A percentile compares a stretch with the other conserved stretches of the same genome.
Evolutionary conservation across 1,139 yeast genomes (phyloP).

Genomic region (Candida pseudocylindracea): DNA sequence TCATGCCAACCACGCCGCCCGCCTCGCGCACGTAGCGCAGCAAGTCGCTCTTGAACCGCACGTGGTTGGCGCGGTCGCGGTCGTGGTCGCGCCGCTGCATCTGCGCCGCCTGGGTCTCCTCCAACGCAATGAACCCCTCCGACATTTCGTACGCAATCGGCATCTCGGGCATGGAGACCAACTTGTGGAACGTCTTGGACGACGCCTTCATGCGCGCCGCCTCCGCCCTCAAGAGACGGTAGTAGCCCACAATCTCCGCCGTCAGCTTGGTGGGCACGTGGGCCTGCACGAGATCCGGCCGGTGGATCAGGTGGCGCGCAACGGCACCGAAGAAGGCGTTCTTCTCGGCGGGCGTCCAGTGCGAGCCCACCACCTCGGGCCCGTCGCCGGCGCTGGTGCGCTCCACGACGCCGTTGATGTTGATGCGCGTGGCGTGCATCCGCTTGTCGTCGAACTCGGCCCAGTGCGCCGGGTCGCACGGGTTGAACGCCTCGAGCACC

Average conservation of each 20-base stretch:
- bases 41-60: too few species aligned
- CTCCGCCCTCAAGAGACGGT: neutral
- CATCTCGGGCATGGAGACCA: neutral
- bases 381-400: neutral
- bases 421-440: too few species aligned
- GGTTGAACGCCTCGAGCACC: too few species aligned
- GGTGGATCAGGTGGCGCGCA: neutral
- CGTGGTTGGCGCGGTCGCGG: too few species aligned
- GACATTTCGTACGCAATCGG: conserved; percentile 1
- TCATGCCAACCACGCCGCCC: too few species aligned
- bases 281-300: neutral
- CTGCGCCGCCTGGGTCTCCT: neutral
- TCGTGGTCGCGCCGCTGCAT: too few species aligned
- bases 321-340: neutral
- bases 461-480: too few species aligned
- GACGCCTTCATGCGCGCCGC: neutral
- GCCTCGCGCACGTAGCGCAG: too few species aligned
- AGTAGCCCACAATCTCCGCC: neutral
- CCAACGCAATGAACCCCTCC: neutral
- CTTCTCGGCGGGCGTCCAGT: neutral
- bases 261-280: neutral
- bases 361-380: neutral
- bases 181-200: neutral
- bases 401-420: too few species aligned
- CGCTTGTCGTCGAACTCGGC: too few species aligned